Conservation (phyloP, 73 alveolate genomes). For the Tetrahymena elliotti region DNA sequence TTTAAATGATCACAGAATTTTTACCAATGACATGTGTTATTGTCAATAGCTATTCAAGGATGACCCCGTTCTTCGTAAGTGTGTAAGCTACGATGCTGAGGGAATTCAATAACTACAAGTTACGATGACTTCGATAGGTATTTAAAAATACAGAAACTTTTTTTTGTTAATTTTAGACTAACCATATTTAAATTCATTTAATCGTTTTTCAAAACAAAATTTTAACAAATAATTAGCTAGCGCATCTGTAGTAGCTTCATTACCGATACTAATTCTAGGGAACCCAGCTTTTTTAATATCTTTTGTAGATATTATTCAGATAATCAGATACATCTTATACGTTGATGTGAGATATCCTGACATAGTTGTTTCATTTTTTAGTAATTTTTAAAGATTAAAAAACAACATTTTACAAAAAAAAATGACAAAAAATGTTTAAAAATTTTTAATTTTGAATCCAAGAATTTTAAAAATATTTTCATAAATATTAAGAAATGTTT, state of each 20-base stretch:
- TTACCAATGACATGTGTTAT: neutral
- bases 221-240: neutral
- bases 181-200: neutral
- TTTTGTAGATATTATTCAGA: neutral
- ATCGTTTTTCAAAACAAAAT: neutral
- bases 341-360: neutral
- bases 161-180: too few species aligned
- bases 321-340: neutral
- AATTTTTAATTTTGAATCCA: neutral
- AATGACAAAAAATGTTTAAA: neutral
- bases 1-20: neutral
- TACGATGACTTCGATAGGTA: neutral
- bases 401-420: neutral
- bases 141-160: too few species aligned
- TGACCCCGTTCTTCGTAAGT: neutral
- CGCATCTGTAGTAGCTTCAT: neutral
- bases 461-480: neutral
- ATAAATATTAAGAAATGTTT: neutral
- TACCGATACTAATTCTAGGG: neutral
- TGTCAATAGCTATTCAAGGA: neutral
- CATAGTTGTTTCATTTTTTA: neutral
- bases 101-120: neutral
- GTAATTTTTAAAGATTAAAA: neutral
- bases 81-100: neutral
- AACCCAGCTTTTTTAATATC: neutral